These are phyloP conservation scores for Agapanthus africanus DNA, from an alignment of 106 monocot genomes.

Conservation along the genomic window DNA sequence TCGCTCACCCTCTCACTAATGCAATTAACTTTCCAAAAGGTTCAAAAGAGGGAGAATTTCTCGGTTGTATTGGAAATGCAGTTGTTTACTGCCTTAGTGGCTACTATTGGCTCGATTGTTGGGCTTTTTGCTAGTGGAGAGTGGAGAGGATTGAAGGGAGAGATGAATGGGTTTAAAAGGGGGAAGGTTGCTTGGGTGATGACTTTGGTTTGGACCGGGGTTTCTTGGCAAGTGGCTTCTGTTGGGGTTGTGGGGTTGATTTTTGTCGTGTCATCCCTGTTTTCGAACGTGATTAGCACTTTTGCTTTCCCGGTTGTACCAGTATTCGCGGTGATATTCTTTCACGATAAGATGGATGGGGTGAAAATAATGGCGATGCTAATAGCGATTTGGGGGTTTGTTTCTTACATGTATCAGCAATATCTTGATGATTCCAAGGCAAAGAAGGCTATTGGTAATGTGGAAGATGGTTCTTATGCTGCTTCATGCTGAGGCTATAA, in stretches of 20 bases:
- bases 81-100: slow-evolving; percentile 8
- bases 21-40: slow-evolving; percentile 30
- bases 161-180: slow-evolving; percentile 15
- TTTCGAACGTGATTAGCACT: slow-evolving; percentile 31
- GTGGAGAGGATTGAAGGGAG: slow-evolving; percentile 17
- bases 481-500: not conserved
- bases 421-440: slow-evolving; percentile 19
- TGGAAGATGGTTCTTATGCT: not conserved
- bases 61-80: slow-evolving; percentile 22
- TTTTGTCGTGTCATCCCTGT: slow-evolving; percentile 32
- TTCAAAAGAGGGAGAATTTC: slow-evolving; percentile 24
- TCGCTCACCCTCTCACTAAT: slow-evolving; percentile 22
- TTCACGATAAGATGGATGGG: slow-evolving; percentile 33
- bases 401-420: slow-evolving; percentile 23
- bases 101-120: slow-evolving; percentile 7
- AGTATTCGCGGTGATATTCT: slow-evolving; percentile 25
- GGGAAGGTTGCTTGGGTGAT: slow-evolving; percentile 27
- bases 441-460: slow-evolving; percentile 6
- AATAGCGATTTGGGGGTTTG: slow-evolving; percentile 28
- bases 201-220: slow-evolving; percentile 24
- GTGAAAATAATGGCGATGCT: slow-evolving; percentile 26
- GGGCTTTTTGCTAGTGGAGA: slow-evolving; percentile 33
- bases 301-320: slow-evolving; percentile 22
- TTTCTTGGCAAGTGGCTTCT: slow-evolving; percentile 25
- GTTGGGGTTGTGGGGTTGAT: slow-evolving; percentile 24